Evolutionary conservation across 306 rosid species (phyloP).

Genomic region (Mucuna pruriens): DNA sequence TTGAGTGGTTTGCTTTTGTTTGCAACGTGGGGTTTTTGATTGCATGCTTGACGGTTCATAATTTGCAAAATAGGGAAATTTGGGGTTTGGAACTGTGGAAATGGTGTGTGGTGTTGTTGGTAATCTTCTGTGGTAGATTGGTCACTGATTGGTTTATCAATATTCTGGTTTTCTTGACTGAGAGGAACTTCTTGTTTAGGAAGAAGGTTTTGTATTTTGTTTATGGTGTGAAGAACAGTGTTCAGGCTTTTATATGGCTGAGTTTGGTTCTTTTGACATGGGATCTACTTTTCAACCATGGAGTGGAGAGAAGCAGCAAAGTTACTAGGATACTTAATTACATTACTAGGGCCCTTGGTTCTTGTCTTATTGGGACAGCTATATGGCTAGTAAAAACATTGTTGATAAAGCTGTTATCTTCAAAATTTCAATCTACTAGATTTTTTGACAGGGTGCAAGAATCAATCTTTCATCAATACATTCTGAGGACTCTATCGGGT

Average conservation of each 20-base stretch:
- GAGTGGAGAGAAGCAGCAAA: conserved; percentile 48
- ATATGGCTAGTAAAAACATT: conserved; percentile 71
- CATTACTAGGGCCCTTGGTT: conserved; percentile 66
- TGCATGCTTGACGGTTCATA: conserved; percentile 48
- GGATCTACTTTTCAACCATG: conserved; percentile 60
- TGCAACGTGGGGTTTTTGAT: conserved; percentile 53
- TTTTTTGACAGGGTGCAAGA: conserved; percentile 92
- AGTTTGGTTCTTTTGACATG: conserved; percentile 75
- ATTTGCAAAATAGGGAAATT: conserved; percentile 33
- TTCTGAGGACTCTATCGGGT: conserved; percentile 73
- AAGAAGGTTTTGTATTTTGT: conserved; percentile 88
- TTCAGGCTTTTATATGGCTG: conserved; percentile 73
- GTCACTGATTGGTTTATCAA: conserved; percentile 72
- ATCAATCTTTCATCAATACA: conserved; percentile 81
- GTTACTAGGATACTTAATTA: conserved; percentile 51
- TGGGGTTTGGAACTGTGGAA: conserved; percentile 78
- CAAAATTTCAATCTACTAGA: conserved; percentile 70
- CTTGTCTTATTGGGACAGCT: conserved; percentile 66
- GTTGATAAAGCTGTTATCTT: conserved; percentile 68
- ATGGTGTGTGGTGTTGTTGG: conserved; percentile 70
- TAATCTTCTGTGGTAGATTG: conserved; percentile 71
- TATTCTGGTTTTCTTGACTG: conserved; percentile 67
- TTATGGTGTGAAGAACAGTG: conserved; percentile 75
- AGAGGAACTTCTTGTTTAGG: conserved; percentile 69
- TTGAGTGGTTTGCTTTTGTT: conserved; percentile 61